A percentile compares a stretch with the other conserved stretches of the same genome.
These are phyloP conservation scores for Cucurbitaria berberidis DNA, from an alignment of 2,329 filamentous ascomycete species.

Conservation along the genomic window DNA sequence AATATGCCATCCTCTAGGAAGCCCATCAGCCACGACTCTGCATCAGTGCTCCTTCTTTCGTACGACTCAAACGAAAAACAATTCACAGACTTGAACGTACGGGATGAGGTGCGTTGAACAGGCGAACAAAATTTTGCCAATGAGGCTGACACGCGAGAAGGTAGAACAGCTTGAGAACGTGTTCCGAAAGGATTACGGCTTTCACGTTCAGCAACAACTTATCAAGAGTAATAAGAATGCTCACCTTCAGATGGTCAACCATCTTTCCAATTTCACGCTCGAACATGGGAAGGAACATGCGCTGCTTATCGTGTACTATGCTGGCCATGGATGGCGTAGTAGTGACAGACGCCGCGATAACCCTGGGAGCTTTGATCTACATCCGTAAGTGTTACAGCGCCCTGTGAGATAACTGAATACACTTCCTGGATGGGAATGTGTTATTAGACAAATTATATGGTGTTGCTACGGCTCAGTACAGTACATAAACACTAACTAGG, in stretches of 20 bases:
- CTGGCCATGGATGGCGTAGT: constrained; percentile 14
- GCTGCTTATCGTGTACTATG: constrained; percentile 27
- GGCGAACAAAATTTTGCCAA: not conserved
- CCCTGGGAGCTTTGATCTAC: constrained; percentile 1
- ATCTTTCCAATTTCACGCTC: constrained; percentile 9
- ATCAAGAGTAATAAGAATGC: constrained; percentile 4
- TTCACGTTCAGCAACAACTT: constrained; percentile 9
- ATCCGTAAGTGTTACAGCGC: constrained; percentile 5
- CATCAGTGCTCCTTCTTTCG: constrained; percentile 12
- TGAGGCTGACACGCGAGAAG: constrained; percentile 1
- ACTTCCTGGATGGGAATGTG: too few relatives aligned
- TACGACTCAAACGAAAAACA: constrained; percentile 5
- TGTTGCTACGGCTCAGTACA: constrained; percentile 7
- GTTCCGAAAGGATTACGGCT: constrained; percentile 12
- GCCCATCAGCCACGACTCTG: constrained; percentile 8
- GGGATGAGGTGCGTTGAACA: constrained; percentile 1
- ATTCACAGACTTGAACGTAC: constrained; percentile 4
- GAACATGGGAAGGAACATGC: constrained; percentile 15
- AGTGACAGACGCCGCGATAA: not conserved
- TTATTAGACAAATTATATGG: not conserved
- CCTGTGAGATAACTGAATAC: not conserved
- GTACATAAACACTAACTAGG: not conserved
- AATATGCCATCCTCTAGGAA: constrained; percentile 8
- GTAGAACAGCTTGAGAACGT: constrained; percentile 7
- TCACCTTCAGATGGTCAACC: constrained; percentile 10